Percentiles rank a stretch among this genome's conserved stretches.
Conservation (phyloP, 306 rosid species). For the Casuarina glauca region DNA sequence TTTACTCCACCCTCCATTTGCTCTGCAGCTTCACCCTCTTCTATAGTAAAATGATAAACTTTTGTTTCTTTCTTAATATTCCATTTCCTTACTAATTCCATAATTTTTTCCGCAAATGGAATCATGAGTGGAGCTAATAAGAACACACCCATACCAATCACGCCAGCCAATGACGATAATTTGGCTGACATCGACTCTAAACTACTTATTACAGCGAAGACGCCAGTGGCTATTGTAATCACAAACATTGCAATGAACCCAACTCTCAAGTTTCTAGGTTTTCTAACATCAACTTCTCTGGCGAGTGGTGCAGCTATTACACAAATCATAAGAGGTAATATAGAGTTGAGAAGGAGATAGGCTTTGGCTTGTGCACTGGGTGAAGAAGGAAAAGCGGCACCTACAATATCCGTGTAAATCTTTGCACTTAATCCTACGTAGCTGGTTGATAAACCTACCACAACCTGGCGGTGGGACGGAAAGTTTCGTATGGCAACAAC, state of each 20-base stretch:
- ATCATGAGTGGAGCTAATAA: slow-evolving; percentile 57
- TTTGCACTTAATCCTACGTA: slow-evolving; percentile 89
- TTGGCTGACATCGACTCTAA: slow-evolving; percentile 39
- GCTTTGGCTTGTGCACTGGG: slow-evolving; percentile 33
- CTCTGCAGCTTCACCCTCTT: slow-evolving; percentile 37
- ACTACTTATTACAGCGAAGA: slow-evolving; percentile 61
- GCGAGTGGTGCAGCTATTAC: slow-evolving; percentile 43
- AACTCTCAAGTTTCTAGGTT: slow-evolving; percentile 23
- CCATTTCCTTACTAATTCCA: slow-evolving; percentile 28
- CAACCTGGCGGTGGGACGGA: slow-evolving; percentile 45
- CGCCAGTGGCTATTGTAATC: slow-evolving; percentile 68
- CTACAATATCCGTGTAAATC: slow-evolving; percentile 63
- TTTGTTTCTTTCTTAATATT: slow-evolving; percentile 39
- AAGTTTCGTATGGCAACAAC: slow-evolving; percentile 66
- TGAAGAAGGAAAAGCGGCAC: slow-evolving; percentile 33
- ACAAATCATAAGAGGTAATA: slow-evolving; percentile 45
- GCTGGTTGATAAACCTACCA: slow-evolving; percentile 74
- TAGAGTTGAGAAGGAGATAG: slow-evolving; percentile 68
- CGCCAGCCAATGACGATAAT: slow-evolving; percentile 31
- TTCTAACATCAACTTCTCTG: slow-evolving; percentile 30
- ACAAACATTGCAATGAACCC: slow-evolving; percentile 61
- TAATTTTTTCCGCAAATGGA: slow-evolving; percentile 40
- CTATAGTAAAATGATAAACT: slow-evolving; percentile 44
- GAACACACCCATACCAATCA: slow-evolving; percentile 52
- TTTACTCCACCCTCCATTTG: slow-evolving; percentile 21